Base-by-base conservation (phyloP, 176 grass and related monocot species). In the Oropetium thomaeum region DNA sequence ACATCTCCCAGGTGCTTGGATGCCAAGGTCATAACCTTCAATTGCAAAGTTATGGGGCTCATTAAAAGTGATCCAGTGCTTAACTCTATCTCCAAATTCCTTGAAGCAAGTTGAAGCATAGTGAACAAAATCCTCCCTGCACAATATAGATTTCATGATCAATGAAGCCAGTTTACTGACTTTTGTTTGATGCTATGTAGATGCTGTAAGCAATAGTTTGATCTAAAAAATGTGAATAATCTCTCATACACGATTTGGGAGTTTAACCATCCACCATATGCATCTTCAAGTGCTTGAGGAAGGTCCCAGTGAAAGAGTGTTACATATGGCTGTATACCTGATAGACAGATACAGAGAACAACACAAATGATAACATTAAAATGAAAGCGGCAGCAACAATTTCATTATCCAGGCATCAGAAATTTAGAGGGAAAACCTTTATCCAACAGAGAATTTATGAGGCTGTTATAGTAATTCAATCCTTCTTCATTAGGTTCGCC, bases 221-320 rank as follows among this genome's bases (percentile, higher is more conserved):
- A 54, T 67, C 10, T 25, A 37, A 58, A 65, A 13, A 39, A 55
- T 43, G 5, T 69, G 49, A 63, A 40, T 71, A 62, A 17, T 54
- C 17, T 75, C 72, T 8, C 83, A 73, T 98, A 90, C 91, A 94
- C 76, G n/a, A 98, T 94, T 91, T 94, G 84, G 7, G 25, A 67
- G 79, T 83, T 81, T 70, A 98, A 74, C 91, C 91, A 98, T 65
- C 91, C 95, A 40, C 84, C 81, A 43, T 98, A 98, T 90, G 38
- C 86, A 59, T 98, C 91, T 79, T 98, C 79, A 20, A 98, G 82
- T 74, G 86, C 84, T 75, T 93, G 91, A 1, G 88, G 95, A 80
- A 97, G 90, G 79, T 97, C 95, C 95, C 88, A 93, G 58, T 97
- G 95, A 65, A 85, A 97, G 39, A 97, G 86, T 38, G 95, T 97